Evolutionary conservation across 176 grass and related monocot species (phyloP).

Genomic region (Aegilops sharonensis): DNA sequence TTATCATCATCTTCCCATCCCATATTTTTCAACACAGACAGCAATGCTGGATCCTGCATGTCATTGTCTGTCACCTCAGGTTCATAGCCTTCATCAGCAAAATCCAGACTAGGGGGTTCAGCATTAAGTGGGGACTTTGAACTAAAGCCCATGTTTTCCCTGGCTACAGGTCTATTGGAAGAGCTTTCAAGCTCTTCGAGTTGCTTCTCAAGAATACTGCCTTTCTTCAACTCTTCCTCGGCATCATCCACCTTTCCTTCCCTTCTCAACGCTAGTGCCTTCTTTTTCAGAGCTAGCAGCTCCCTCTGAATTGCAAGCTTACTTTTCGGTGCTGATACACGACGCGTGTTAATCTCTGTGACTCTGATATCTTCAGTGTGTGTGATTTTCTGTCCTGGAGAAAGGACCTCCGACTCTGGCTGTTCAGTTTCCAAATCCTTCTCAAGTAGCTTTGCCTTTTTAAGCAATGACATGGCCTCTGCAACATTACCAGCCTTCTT

Average conservation of each 20-base stretch:
- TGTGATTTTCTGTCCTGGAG: conserved; percentile 23
- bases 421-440: conserved; percentile 56
- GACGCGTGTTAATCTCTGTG: conserved; percentile 12
- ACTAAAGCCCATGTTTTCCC: conserved; percentile 35
- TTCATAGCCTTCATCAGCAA: conserved; percentile 57
- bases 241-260: conserved; percentile 79
- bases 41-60: conserved; percentile 72
- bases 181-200: conserved; percentile 83
- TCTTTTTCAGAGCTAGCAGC: conserved; percentile 90
- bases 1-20: conserved; percentile 71
- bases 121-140: conserved; percentile 34
- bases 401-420: conserved; percentile 31
- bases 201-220: conserved; percentile 76
- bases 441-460: conserved; percentile 87
- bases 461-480: conserved; percentile 83
- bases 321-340: conserved; percentile 54
- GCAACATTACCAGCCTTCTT: conserved; percentile 67
- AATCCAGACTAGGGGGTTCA: conserved; percentile 47
- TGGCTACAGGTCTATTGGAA: conserved; percentile 27
- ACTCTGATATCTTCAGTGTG: conserved; percentile 29
- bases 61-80: conserved; percentile 79
- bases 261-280: conserved; percentile 82
- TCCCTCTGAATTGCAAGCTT: conserved; percentile 87
- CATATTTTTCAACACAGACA: conserved; percentile 75
- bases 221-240: conserved; percentile 82